Base-by-base conservation (phyloP, 768 basidiomycete species). In the Macrolepiota albuminosa region DNA sequence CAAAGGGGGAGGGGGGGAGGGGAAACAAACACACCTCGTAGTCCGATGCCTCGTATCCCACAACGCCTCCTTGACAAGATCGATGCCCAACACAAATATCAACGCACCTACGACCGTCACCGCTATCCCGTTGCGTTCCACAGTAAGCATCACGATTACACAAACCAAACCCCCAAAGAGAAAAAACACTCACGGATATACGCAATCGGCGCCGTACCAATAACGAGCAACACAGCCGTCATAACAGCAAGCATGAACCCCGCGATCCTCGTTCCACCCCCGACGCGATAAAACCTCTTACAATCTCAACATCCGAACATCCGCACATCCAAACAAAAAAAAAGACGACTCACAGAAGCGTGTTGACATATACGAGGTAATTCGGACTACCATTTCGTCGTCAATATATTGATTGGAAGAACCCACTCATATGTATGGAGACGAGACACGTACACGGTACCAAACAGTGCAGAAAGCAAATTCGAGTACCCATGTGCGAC, bases 21-120 rank as follows among this genome's bases (percentile, higher is more conserved):
- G n/a, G n/a, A n/a, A n/a, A n/a, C n/a, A n/a, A n/a, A n/a, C n/a
- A n/a, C 71, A 90, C 81, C 81, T 77, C 79, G 86, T 94, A 24
- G 93, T 93, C 16, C 95, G 86, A 73, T 91, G 83, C 49, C 93
- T 78, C 10, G 95, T 95, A 73, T 99, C 96, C 95, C 95, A 98
- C 9, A 98, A 70, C 0, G 97, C 95, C 72, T 98, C 96, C 67
- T 95, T 96, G 43, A 93, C 85, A 42, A 99, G 84, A 64, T 98
- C 96, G 54, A 98, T 83, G 0, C 95, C 97, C 37, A 98, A 81
- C 9, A 97, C 94, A 64, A 94, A 95, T 62, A 98, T 98, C 57
- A 99, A 78, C 2, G 93, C 87, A 0, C 88, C 87, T 14, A 98
- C 94, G 5, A 96, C 87, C 84, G 93, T 87, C 34, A 98, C 88